Percentiles rank a stretch among this genome's conserved stretches.
phyloP scores from a whole-genome alignment of 2,329 filamentous ascomycete genomes.

The Ophiocordyceps camponoti-floridani region DNA sequence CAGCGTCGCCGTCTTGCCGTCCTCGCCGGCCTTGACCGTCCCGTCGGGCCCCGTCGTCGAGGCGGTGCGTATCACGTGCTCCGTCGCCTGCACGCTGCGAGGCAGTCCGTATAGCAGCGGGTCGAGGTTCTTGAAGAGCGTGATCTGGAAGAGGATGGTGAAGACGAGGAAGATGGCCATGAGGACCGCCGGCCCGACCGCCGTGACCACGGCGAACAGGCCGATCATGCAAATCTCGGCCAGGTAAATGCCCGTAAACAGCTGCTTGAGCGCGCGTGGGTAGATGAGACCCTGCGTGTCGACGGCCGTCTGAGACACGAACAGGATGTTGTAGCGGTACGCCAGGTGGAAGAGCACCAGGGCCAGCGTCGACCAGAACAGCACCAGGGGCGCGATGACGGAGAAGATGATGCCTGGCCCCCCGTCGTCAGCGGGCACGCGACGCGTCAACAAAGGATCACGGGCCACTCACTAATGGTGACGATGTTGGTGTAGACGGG shows the following conservation, averaged over 20 bases:
- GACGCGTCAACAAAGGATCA: background rate
- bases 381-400: conserved; percentile 65
- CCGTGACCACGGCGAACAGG: conserved; percentile 53
- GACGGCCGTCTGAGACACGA: conserved; percentile 58
- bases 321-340: conserved; percentile 76
- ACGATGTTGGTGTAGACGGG: conserved; percentile 59
- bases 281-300: conserved; percentile 85
- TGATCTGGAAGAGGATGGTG: conserved; percentile 58
- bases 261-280: conserved; percentile 72
- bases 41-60: background rate
- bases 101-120: conserved; percentile 59
- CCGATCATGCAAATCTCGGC: conserved; percentile 65
- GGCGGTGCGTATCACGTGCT: conserved; percentile 17
- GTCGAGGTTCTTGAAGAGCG: conserved; percentile 48
- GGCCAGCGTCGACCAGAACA: conserved; percentile 63
- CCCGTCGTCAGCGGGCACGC: no score
- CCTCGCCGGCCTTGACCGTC: conserved; percentile 7
- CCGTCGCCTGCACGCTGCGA: conserved; percentile 32
- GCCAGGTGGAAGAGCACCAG: conserved; percentile 67
- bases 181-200: conserved; percentile 52
- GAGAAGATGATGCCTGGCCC: conserved; percentile 58
- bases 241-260: conserved; percentile 67
- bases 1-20: conserved; percentile 2
- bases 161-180: conserved; percentile 64
- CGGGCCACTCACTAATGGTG: conserved; percentile 37